These are phyloP conservation scores for Mitragyna speciosa DNA, from an alignment of 257 asterid genomes.

Conservation along the genomic window DNA sequence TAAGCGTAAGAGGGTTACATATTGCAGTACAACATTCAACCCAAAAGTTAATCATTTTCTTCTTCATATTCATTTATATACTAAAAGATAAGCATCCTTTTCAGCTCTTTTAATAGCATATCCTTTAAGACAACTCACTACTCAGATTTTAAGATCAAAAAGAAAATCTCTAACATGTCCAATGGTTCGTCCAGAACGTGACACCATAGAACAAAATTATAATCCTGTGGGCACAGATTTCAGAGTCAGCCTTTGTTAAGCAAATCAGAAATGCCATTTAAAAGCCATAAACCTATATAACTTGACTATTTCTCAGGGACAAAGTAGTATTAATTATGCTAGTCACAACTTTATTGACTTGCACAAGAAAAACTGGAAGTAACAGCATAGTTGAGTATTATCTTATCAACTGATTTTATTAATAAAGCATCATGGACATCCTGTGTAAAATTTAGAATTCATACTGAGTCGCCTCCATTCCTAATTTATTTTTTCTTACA, in stretches of 20 bases:
- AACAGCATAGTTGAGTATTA: no score
- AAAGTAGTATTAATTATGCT: background rate
- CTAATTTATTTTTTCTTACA: no score
- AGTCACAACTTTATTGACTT: background rate
- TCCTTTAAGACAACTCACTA: background rate
- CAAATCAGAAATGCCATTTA: background rate
- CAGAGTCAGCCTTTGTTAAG: background rate
- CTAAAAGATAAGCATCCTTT: no score
- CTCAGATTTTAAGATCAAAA: background rate
- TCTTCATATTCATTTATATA: background rate
- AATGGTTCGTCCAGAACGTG: background rate
- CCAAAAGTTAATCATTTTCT: background rate
- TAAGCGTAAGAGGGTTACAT: background rate
- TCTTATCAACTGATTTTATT: background rate
- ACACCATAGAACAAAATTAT: background rate
- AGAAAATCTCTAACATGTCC: no score
- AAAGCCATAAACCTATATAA: background rate
- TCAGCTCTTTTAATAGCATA: background rate
- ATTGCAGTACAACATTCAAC: background rate
- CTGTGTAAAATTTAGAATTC: background rate
- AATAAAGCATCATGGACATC: background rate
- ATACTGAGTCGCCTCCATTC: background rate
- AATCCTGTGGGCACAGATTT: background rate
- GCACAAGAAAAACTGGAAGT: background rate
- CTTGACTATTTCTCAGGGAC: background rate